Evolutionary conservation across 345 rosid genomes (phyloP), one percentile per base, ranked within the genome.

Genomic region (Bruguiera gymnorhiza): DNA sequence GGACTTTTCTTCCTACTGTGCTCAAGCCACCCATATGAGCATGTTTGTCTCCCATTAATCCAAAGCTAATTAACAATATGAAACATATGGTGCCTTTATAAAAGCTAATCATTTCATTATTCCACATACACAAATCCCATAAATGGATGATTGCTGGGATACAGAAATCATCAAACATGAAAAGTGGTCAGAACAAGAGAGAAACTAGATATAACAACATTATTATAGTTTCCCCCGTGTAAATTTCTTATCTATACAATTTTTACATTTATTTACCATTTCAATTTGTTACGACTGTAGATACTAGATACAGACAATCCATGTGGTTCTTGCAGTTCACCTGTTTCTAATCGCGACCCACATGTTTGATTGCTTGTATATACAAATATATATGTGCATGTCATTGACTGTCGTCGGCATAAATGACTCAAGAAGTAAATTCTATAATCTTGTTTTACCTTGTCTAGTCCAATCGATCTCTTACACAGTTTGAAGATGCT

Each of bases 301-400:
- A 67, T 57, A 56, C 60, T 29, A 23, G 30, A 72, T 26, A 15
- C 60, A 32, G 76, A 72, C 79, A 78, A 60, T 66, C 54, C 80
- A 78, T 75, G 78, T 78, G 84, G 75, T 46, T 66, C 19, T 63
- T 27, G 50, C 59, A 76, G 62, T 75, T 57, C 59, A 60, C 66
- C 65, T 78, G 69, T 60, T 43, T 51, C 66, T 31, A 51, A 16
- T 13, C 48, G 31, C 63, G 78, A 67, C 78, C 84, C 82, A 63
- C 80, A 36, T 19, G 32, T 51, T 50, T 68, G 70, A 48, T 72
- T 78, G 64, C 67, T 53, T 37, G 54, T 63, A 57, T 24, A 29
- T 31, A 21, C 16, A 7, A 8, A 6, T 32, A 1, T 37, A 37
- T 8, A 37, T 9, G 8, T 39, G 0, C 3, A 11, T 39, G 15